Evolutionary conservation across 2,329 filamentous ascomycete genomes (phyloP).

Genomic region (Thelonectria rubi): DNA sequence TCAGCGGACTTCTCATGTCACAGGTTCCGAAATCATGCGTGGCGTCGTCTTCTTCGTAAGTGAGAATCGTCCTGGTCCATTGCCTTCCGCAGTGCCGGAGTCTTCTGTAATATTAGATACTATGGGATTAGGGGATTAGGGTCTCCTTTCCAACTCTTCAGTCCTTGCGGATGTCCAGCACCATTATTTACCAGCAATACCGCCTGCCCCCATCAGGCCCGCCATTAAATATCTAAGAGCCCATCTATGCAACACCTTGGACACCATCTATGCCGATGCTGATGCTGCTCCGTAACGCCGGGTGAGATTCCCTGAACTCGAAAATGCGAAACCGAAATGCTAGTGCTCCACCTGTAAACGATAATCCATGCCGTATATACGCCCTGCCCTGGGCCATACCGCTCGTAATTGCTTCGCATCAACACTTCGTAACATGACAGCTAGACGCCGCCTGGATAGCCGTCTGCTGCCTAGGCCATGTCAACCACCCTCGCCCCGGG

Average conservation of each 20-base stretch:
- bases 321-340: slow-evolving; percentile 9
- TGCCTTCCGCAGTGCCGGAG: not conserved
- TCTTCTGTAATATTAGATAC: slow-evolving; percentile 32
- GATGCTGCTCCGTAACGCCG: slow-evolving; percentile 21
- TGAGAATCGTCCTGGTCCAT: not conserved
- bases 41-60: not conserved
- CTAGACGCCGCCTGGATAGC: not conserved
- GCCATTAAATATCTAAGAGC: slow-evolving; percentile 16
- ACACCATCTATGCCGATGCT: slow-evolving; percentile 17
- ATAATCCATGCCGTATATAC: slow-evolving; percentile 5
- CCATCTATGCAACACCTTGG: slow-evolving; percentile 14
- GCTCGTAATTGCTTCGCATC: slow-evolving; percentile 3
- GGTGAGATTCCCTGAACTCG: slow-evolving; percentile 7
- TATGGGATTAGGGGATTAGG: slow-evolving; percentile 33
- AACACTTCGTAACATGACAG: not conserved
- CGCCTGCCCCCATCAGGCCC: not conserved
- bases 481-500: slow-evolving; percentile 52
- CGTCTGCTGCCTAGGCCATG: slow-evolving; percentile 51
- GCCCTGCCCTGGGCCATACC: not conserved
- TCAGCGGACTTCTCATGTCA: not conserved
- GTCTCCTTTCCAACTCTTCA: slow-evolving; percentile 25
- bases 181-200: not conserved
- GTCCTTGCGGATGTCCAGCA: not conserved
- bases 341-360: slow-evolving; percentile 2
- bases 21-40: not conserved